A percentile compares a stretch with the other conserved stretches of the same genome.
Conservation (phyloP, 2,329 filamentous ascomycete species). For the Alternaria novae-zelandiae region DNA sequence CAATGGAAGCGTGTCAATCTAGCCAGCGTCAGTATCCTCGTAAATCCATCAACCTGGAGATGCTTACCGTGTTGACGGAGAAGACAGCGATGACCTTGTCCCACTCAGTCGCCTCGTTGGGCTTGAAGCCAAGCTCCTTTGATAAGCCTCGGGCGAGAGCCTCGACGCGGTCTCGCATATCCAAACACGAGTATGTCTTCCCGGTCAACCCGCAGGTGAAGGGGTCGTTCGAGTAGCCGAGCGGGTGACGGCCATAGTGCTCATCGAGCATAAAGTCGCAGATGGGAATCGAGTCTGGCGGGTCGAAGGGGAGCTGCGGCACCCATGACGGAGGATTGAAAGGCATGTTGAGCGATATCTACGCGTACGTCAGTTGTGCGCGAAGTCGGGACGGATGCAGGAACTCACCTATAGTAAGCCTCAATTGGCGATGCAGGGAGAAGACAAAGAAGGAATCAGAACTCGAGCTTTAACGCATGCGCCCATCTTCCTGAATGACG, state of each 20-base stretch:
- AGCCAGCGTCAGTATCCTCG: slow-evolving; percentile 20
- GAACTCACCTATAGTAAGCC: slow-evolving; percentile 1
- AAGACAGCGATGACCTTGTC: slow-evolving; percentile 81
- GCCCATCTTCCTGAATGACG: slow-evolving; percentile 1
- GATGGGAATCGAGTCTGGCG: slow-evolving; percentile 77
- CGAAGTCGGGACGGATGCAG: neutral
- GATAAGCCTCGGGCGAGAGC: slow-evolving; percentile 71
- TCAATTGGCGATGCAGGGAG: neutral
- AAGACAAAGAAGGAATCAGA: neutral
- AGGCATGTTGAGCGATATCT: slow-evolving; percentile 45
- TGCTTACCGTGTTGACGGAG: slow-evolving; percentile 76
- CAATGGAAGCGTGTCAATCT: slow-evolving; percentile 78
- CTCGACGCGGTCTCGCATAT: slow-evolving; percentile 71
- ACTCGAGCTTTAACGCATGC: slow-evolving; percentile 1
- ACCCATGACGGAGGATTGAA: slow-evolving; percentile 69
- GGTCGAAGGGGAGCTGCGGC: slow-evolving; percentile 65
- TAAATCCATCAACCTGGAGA: neutral
- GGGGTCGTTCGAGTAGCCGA: slow-evolving; percentile 69
- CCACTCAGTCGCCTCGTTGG: slow-evolving; percentile 76
- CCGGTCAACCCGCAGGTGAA: slow-evolving; percentile 80
- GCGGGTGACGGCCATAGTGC: slow-evolving; percentile 68
- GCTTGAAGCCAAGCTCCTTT: slow-evolving; percentile 73
- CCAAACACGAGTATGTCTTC: slow-evolving; percentile 66
- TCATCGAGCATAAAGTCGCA: slow-evolving; percentile 80
- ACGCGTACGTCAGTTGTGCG: neutral